phyloP scores from a whole-genome alignment of 768 basidiomycete genomes.

The Boletus reticuloceps region DNA sequence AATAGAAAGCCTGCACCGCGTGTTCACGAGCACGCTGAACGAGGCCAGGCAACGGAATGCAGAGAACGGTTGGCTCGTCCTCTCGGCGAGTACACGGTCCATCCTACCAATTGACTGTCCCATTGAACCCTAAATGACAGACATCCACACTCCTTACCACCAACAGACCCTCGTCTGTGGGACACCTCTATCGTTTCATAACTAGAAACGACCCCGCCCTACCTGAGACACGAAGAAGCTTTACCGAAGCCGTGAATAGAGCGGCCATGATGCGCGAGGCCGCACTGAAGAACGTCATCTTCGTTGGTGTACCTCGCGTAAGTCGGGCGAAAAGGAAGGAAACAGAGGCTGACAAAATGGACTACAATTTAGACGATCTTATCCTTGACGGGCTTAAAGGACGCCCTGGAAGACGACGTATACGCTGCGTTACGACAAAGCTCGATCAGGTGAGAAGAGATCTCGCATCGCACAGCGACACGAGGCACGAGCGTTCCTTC shows the following conservation, averaged over 20 bases:
- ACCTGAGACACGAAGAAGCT: constrained; percentile 39
- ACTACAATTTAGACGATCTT: constrained; percentile 64
- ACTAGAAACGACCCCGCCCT: constrained; percentile 47
- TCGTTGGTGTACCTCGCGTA: constrained; percentile 84
- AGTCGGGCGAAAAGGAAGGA: constrained; percentile 26
- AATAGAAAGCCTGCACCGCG: constrained; percentile 44
- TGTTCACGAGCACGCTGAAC: constrained; percentile 60
- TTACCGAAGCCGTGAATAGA: constrained; percentile 61
- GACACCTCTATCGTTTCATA: constrained; percentile 78
- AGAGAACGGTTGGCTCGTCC: constrained; percentile 78
- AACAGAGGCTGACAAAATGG: constrained; percentile 3
- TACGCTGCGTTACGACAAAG: constrained; percentile 64
- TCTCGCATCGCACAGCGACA: constrained; percentile 13
- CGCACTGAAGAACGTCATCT: constrained; percentile 85
- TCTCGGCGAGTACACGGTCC: constrained; percentile 52
- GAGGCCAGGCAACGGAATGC: constrained; percentile 65
- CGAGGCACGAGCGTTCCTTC: constrained; percentile 22
- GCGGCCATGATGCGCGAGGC: constrained; percentile 88
- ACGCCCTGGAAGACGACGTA: constrained; percentile 80
- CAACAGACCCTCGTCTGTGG: constrained; percentile 77
- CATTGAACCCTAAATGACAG: constrained; percentile 42
- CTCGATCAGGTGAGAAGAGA: constrained; percentile 57
- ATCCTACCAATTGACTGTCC: constrained; percentile 9
- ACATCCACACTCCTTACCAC: constrained; percentile 81
- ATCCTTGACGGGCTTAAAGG: constrained; percentile 71